Conservation (phyloP, 2,329 filamentous ascomycete species). For the Zymoseptoria tritici region DNA sequence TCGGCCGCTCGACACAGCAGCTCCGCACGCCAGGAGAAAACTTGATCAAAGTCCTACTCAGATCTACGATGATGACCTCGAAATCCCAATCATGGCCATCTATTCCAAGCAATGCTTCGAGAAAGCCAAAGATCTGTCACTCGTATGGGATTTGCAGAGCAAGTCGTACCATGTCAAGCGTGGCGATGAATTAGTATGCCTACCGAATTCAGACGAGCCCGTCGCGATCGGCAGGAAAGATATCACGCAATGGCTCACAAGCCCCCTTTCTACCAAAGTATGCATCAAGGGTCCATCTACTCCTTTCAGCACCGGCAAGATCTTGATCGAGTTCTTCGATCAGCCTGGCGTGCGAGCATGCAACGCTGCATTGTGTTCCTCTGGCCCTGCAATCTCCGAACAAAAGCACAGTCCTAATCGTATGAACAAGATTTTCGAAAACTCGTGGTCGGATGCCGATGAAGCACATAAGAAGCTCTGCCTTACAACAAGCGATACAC, state of each 20-base stretch:
- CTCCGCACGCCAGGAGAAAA: too few species aligned
- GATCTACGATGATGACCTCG: background rate
- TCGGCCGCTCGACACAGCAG: too few species aligned
- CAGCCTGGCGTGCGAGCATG: background rate
- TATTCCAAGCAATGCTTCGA: slow-evolving; percentile 5
- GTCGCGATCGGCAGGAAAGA: slow-evolving; percentile 6
- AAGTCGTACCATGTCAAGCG: background rate
- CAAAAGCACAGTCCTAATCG: too few species aligned
- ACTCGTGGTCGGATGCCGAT: background rate
- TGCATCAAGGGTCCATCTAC: slow-evolving; percentile 8
- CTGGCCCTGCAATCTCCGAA: too few species aligned
- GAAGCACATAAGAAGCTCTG: background rate
- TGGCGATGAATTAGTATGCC: background rate
- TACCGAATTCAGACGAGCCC: background rate
- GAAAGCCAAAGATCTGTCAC: background rate
- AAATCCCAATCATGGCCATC: slow-evolving; percentile 2
- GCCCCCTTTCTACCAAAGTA: background rate
- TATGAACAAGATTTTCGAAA: too few species aligned
- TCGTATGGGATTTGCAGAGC: slow-evolving; percentile 5
- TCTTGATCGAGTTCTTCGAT: slow-evolving; percentile 6
- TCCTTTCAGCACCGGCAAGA: slow-evolving; percentile 5
- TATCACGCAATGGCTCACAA: background rate
- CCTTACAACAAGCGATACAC: too few species aligned
- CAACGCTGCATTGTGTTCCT: background rate
- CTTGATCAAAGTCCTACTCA: background rate